phyloP scores from a whole-genome alignment of 2,329 filamentous ascomycete genomes.

The Didymella keratinophila region DNA sequence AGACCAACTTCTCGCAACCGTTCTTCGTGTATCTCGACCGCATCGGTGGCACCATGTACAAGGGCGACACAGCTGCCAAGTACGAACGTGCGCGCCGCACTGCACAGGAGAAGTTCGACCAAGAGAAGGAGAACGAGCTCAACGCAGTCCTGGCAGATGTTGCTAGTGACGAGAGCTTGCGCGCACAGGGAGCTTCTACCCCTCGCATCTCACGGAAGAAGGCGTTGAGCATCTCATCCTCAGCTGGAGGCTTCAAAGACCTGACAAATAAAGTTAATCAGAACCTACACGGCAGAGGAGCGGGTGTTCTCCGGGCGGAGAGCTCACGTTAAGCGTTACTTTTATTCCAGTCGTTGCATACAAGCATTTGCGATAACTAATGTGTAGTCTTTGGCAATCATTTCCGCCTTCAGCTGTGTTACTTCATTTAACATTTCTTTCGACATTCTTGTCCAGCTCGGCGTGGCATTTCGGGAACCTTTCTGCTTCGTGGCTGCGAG shows the following conservation, averaged over 20 bases:
- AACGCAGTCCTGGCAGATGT: constrained; percentile 23
- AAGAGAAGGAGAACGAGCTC: constrained; percentile 52
- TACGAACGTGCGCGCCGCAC: constrained; percentile 65
- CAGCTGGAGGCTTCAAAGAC: constrained; percentile 54
- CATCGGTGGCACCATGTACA: constrained; percentile 82
- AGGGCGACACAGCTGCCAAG: constrained; percentile 65
- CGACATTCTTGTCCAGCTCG: constrained; percentile 12
- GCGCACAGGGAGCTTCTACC: constrained; percentile 42
- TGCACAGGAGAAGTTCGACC: constrained; percentile 65
- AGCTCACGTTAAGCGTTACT: constrained; percentile 46
- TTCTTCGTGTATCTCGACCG: constrained; percentile 97
- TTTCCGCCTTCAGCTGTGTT: constrained; percentile 38
- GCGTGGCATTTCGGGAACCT: constrained; percentile 18
- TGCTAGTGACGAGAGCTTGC: constrained; percentile 34
- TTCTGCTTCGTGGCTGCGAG: constrained; percentile 11
- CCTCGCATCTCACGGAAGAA: constrained; percentile 55
- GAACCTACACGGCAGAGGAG: constrained; percentile 56
- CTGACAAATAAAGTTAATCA: constrained; percentile 56
- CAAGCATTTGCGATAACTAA: constrained; percentile 38
- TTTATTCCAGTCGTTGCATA: constrained; percentile 22
- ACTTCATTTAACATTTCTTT: constrained; percentile 23
- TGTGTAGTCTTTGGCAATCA: constrained; percentile 42
- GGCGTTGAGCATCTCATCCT: constrained; percentile 48
- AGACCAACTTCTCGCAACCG: constrained; percentile 89
- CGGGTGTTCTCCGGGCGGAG: constrained; percentile 56